phyloP scores from a whole-genome alignment of 225 moss, liverwort and hornwort genomes.

The Pseudisothecium myosuroides region DNA sequence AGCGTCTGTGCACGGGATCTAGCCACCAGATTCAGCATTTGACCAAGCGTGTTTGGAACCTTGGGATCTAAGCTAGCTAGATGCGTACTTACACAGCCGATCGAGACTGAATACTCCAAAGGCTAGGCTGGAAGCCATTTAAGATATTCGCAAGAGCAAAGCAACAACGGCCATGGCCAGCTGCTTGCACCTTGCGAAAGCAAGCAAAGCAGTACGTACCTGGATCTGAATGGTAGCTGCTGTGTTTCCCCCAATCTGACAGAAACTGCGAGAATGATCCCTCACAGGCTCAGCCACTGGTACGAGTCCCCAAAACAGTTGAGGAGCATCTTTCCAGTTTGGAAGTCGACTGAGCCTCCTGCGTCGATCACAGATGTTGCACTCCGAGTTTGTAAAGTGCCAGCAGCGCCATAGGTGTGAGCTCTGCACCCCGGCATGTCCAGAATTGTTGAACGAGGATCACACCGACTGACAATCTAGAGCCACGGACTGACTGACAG shows the following conservation, averaged over 20 bases:
- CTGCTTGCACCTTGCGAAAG: background rate
- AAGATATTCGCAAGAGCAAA: background rate
- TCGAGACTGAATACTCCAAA: background rate
- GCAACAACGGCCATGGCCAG: conserved; percentile 5
- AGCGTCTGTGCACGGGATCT: background rate
- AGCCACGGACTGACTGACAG: background rate
- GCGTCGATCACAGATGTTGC: background rate
- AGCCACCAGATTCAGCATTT: background rate
- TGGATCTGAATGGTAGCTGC: background rate
- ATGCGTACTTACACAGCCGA: background rate
- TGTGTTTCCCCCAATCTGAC: background rate
- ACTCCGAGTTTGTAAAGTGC: background rate
- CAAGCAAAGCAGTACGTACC: background rate
- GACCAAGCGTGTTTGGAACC: background rate
- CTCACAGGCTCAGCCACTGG: conserved; percentile 4
- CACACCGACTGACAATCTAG: background rate
- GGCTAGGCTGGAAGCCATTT: background rate
- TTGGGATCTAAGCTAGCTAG: background rate
- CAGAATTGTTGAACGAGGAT: background rate
- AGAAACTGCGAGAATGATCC: background rate
- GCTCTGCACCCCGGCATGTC: background rate
- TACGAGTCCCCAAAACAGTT: background rate
- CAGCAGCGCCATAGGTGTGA: background rate
- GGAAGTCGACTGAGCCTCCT: background rate
- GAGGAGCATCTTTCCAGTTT: background rate